Evolutionary conservation across 805 yeast genomes (phyloP), one percentile per base, ranked within the genome.

Genomic region (Candida sakaeoensis): DNA sequence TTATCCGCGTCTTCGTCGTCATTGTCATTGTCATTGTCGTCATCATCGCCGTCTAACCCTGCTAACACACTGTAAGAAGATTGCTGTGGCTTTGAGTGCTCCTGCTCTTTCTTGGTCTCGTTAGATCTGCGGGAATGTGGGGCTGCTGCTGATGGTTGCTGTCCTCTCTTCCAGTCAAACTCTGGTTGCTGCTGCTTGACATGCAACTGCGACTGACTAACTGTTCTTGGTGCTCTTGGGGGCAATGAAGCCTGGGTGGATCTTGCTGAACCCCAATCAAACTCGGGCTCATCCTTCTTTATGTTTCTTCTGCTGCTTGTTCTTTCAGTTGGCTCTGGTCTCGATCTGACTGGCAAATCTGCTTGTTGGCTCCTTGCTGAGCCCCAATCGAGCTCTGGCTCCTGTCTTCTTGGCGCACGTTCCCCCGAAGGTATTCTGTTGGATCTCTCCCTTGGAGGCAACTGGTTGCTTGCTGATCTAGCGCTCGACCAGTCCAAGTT

Each of bases 401-500:
- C 72, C 34, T 55, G 57, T 33, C 53, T 65, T 48, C 53, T 58
- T 31, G 65, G 60, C 37, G 47, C 46, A 49, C 61, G 54, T 28
- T 34, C 49, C 27, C 32, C 12, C 34, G 54, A 59, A 21, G 45
- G 40, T 41, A 50, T 49, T 52, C 61, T 47, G 48, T 49, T 42
- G 28, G 50, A 36, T 50, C 60, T 53, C 51, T 70, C 76, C 52
- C 68, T 60, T 36, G 70, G 60, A 37, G 67, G 66, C 41, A 58
- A 55, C 7, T 54, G 50, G 36, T 48, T 66, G 19, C 65, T 63
- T 16, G 54, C 40, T 29, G 48, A 45, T 54, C 79, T 65, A 33
- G 72, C 77, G 8, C 68, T 44, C 40, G 71, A 64, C 80, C 87
- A 80, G 60, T 83, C 87, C 39, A 79, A 61, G 81, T 52, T 70